Conservation (phyloP, 192 early-diverging fungal genomes). For the Radiomyces spectabilis region DNA sequence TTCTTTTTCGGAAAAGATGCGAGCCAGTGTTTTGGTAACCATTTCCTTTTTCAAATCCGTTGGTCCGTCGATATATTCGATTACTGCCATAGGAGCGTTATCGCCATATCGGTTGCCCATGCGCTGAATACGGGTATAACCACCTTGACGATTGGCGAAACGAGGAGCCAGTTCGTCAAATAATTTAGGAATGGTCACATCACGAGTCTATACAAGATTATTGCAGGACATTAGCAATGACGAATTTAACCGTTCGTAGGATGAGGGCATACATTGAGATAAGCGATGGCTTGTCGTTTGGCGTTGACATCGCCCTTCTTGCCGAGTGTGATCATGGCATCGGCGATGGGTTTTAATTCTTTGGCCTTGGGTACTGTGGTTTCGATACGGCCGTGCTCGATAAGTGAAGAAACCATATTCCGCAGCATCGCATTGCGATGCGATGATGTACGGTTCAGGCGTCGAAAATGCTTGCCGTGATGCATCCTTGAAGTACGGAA, state of each 20-base stretch:
- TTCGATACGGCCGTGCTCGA: slow-evolving; percentile 84
- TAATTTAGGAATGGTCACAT: slow-evolving; percentile 71
- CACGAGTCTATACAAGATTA: slow-evolving; percentile 45
- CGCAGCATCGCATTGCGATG: slow-evolving; percentile 74
- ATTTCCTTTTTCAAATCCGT: slow-evolving; percentile 61
- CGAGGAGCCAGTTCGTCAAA: slow-evolving; percentile 77
- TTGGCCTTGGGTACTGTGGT: slow-evolving; percentile 93
- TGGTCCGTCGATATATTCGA: slow-evolving; percentile 86
- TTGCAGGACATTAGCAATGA: not conserved
- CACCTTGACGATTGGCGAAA: slow-evolving; percentile 69
- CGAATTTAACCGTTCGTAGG: not conserved
- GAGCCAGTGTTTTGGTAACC: slow-evolving; percentile 38
- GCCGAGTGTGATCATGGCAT: slow-evolving; percentile 81
- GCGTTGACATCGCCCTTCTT: slow-evolving; percentile 64
- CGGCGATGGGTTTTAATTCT: slow-evolving; percentile 75
- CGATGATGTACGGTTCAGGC: slow-evolving; percentile 53
- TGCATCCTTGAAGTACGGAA: slow-evolving; percentile 35
- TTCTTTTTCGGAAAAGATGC: not conserved
- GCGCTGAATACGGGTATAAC: slow-evolving; percentile 83
- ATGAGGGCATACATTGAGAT: slow-evolving; percentile 37
- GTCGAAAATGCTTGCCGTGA: slow-evolving; percentile 49
- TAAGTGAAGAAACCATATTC: slow-evolving; percentile 78
- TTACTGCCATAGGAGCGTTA: slow-evolving; percentile 80
- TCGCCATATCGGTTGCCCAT: slow-evolving; percentile 75
- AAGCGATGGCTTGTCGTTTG: slow-evolving; percentile 47